Percentiles rank a stretch among this genome's conserved stretches.
These are phyloP conservation scores for Physcomitrium patens DNA, from an alignment of 225 moss, liverwort and hornwort species.

Conservation along the genomic window DNA sequence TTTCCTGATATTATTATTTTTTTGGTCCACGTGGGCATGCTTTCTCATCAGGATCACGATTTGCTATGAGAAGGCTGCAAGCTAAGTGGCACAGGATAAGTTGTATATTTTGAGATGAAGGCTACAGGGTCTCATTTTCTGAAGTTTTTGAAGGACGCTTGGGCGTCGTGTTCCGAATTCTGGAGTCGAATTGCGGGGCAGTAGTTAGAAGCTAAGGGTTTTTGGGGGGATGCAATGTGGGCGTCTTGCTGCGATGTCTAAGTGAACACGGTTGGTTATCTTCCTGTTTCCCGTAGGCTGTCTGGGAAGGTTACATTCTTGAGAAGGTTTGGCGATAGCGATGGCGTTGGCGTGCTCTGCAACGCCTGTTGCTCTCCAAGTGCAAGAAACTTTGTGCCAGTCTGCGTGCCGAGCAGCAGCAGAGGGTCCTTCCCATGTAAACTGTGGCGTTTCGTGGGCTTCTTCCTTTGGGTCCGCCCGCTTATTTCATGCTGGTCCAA, in stretches of 20 bases:
- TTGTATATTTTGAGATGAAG: not conserved
- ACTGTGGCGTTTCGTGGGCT: conserved; percentile 37
- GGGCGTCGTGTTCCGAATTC: not conserved
- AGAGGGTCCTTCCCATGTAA: conserved; percentile 10
- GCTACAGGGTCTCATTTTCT: too few relatives aligned
- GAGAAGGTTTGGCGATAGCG: conserved; percentile 34
- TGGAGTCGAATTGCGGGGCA: not conserved
- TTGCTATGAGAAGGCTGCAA: not conserved
- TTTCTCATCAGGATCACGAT: conserved; percentile 17
- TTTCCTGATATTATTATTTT: not conserved
- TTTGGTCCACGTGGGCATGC: conserved; percentile 31
- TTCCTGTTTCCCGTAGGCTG: not conserved
- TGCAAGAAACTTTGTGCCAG: conserved; percentile 37
- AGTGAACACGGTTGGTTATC: not conserved
- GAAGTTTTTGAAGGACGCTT: not conserved
- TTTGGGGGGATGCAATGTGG: conserved; percentile 25
- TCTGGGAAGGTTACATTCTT: not conserved
- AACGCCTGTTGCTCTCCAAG: conserved; percentile 34
- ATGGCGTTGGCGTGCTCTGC: conserved; percentile 32
- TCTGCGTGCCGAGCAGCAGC: conserved; percentile 19
- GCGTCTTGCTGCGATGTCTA: not conserved
- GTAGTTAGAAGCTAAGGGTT: too few relatives aligned
- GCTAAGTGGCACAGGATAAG: conserved; percentile 28
- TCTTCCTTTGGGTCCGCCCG: conserved; percentile 39
- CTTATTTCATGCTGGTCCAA: conserved; percentile 14